Conservation (phyloP, 225 moss, liverwort and hornwort species). For the Physcomitrium patens region DNA sequence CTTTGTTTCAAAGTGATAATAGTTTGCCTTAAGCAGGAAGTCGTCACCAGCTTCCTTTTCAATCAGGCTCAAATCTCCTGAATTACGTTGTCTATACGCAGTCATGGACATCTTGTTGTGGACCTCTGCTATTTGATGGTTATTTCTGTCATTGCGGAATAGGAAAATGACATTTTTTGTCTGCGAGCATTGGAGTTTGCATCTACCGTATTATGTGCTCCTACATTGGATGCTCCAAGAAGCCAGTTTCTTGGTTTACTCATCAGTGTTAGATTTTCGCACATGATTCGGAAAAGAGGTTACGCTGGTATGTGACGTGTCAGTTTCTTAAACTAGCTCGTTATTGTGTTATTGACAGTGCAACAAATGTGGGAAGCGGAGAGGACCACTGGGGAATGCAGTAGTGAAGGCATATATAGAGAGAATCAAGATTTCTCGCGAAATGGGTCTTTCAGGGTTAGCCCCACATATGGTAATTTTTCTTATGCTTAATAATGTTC, state of each 20-base stretch:
- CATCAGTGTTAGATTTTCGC: too few species aligned
- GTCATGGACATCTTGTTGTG: background rate
- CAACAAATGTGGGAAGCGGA: slow-evolving; percentile 97
- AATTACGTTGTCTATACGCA: too few species aligned
- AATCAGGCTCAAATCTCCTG: too few species aligned
- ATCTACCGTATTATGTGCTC: slow-evolving; percentile 2
- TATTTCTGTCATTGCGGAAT: too few species aligned
- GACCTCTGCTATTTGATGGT: background rate
- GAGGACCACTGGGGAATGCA: slow-evolving; percentile 92
- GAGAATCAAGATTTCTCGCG: slow-evolving; percentile 92
- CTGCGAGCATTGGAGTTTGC: background rate
- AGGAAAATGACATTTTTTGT: background rate
- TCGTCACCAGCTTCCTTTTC: too few species aligned
- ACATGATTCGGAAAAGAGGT: too few species aligned
- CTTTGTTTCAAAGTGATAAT: too few species aligned
- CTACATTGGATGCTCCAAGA: too few species aligned
- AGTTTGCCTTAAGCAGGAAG: too few species aligned
- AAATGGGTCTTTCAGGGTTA: slow-evolving; percentile 64
- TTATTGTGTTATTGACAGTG: slow-evolving; percentile 56
- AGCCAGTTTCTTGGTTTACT: too few species aligned
- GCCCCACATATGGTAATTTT: slow-evolving; percentile 77
- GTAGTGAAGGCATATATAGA: slow-evolving; percentile 99
- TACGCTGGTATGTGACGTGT: background rate
- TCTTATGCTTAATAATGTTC: too few species aligned
- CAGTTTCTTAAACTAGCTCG: background rate